These are phyloP conservation scores for Termitomyces sp. DNA, from an alignment of 768 basidiomycete species.

Conservation along the genomic window DNA sequence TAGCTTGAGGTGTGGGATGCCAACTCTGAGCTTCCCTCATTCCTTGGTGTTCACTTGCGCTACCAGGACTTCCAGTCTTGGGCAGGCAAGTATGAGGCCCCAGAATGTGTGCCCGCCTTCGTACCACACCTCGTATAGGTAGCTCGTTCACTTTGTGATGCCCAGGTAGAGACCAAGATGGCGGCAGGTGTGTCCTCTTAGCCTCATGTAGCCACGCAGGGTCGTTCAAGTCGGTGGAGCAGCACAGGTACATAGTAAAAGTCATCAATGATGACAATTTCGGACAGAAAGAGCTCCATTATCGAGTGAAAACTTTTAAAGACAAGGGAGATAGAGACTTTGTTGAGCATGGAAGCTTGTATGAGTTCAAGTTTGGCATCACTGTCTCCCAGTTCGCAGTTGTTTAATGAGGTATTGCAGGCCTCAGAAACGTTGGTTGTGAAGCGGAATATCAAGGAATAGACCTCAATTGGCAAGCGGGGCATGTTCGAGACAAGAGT, in stretches of 20 bases:
- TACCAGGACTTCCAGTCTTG: no score
- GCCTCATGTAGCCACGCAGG: neutral
- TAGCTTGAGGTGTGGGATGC: no score
- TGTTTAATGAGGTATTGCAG: no score
- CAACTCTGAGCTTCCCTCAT: no score
- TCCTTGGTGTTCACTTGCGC: no score
- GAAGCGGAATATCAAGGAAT: no score
- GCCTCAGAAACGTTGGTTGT: no score
- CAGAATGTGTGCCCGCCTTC: no score
- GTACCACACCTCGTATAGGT: neutral
- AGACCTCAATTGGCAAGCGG: no score
- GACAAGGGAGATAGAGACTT: neutral
- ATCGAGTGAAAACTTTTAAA: neutral
- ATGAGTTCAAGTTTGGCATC: neutral
- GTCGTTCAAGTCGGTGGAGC: neutral
- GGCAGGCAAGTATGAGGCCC: no score
- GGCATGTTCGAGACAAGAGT: no score
- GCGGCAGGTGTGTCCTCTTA: neutral
- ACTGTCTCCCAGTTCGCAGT: no score
- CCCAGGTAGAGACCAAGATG: neutral
- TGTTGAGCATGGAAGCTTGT: neutral
- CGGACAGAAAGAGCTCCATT: neutral
- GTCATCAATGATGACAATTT: neutral
- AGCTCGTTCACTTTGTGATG: neutral
- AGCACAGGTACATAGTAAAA: neutral